Percentiles rank a stretch among this genome's conserved stretches.
Evolutionary conservation across 371 early-diverging fungal genomes (phyloP).

Genomic region (Syncephalastrum monosporum): DNA sequence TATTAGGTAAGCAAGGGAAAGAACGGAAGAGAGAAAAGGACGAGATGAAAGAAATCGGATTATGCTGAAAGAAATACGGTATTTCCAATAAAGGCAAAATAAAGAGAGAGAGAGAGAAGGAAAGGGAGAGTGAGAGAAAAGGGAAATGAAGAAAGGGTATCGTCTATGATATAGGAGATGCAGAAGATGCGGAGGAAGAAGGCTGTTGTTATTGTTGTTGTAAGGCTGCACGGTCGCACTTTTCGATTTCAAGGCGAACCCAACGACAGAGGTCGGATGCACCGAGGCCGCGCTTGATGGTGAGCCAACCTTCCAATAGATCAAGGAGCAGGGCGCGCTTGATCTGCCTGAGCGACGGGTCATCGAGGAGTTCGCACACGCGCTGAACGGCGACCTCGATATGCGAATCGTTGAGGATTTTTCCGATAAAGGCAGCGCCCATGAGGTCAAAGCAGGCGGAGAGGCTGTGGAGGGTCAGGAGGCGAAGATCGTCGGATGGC

Average conservation of each 20-base stretch:
- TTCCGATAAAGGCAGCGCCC: conserved; percentile 41
- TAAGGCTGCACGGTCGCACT: conserved; percentile 20
- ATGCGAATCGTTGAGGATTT: conserved; percentile 38
- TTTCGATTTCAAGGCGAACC: conserved; percentile 38
- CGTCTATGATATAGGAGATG: too few relatives aligned
- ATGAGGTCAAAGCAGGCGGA: conserved; percentile 45
- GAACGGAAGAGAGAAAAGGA: background rate
- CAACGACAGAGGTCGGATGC: conserved; percentile 35
- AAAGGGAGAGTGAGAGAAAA: conserved; percentile 5
- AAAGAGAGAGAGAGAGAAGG: conserved; percentile 5
- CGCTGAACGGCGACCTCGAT: conserved; percentile 43
- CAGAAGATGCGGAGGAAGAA: too few relatives aligned
- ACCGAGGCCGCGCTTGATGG: conserved; percentile 32
- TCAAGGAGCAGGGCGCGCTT: conserved; percentile 29
- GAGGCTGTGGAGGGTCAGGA: conserved; percentile 29
- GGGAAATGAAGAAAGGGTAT: background rate
- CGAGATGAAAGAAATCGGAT: too few relatives aligned
- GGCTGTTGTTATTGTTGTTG: conserved; percentile 12
- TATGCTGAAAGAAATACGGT: too few relatives aligned
- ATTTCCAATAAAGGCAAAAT: too few relatives aligned
- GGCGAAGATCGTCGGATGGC: conserved; percentile 1
- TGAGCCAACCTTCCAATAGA: conserved; percentile 41
- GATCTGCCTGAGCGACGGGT: conserved; percentile 19
- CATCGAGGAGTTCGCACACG: conserved; percentile 35
- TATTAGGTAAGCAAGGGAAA: background rate